These are phyloP conservation scores for Pharnaceum exiguum DNA, from an alignment of 148 eudicot genomes.

Conservation along the genomic window DNA sequence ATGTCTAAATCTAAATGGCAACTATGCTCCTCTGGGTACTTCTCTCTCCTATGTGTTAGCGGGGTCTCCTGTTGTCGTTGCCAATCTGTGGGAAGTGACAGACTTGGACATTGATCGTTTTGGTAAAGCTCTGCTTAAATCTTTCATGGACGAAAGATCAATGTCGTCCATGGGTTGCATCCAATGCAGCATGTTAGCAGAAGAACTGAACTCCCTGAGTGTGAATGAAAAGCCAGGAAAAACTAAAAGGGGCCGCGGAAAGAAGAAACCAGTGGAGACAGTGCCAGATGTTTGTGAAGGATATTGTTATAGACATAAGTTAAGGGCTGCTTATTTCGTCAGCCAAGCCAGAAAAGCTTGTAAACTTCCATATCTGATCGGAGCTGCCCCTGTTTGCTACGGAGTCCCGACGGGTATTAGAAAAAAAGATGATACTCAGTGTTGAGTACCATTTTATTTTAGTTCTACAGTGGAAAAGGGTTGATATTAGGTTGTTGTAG, in stretches of 20 bases:
- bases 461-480: not conserved
- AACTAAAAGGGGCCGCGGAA: conserved; percentile 35
- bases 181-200: conserved; percentile 49
- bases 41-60: conserved; percentile 71
- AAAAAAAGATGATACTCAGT: conserved; percentile 39
- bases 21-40: conserved; percentile 67
- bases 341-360: conserved; percentile 78
- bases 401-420: conserved; percentile 88
- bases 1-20: conserved; percentile 46
- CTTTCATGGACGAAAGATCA: conserved; percentile 68
- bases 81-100: conserved; percentile 95
- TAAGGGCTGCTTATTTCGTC: conserved; percentile 70
- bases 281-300: conserved; percentile 5
- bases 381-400: conserved; percentile 95
- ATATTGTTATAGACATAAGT: conserved; percentile 51
- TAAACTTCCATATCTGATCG: conserved; percentile 63
- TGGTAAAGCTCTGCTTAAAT: conserved; percentile 69
- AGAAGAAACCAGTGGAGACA: conserved; percentile 21
- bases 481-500: not conserved
- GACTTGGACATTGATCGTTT: conserved; percentile 94
- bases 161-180: conserved; percentile 37
- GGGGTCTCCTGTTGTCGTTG: conserved; percentile 86
- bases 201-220: conserved; percentile 42
- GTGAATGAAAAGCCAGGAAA: conserved; percentile 35
- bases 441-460: not conserved